Base-by-base conservation (phyloP, 257 asterid genomes). In the Ligustrum vulgare region DNA sequence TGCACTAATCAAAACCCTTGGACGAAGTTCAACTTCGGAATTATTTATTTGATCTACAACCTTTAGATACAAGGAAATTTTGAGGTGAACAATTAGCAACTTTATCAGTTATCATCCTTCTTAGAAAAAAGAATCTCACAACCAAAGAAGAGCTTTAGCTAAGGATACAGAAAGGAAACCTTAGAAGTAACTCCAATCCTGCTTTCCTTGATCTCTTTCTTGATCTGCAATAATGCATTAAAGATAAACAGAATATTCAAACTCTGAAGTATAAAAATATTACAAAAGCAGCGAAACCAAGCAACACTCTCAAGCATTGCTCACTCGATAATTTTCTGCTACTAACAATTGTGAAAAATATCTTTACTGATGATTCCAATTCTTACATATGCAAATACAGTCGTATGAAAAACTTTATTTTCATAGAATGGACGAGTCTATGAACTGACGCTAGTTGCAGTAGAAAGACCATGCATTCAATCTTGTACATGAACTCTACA, bases 141-240 rank as follows among this genome's bases (percentile, higher is more conserved):
- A 77, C 74, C 22, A 58, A 15, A 49, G 39, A 75, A 70, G 67
- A 67, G 33, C 72, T 25, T 70, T 51, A 39, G 78, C 68, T 15
- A 35, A 37, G 77, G 63, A 74, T 41, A 20, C 6, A 45, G 3
- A 34, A 75, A 28, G 43, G 28, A 54, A 73, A 94, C 97, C 93
- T 89, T 91, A 25, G 98, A 82, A 75, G 98, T 94, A 65, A 74
- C 89, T 80, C 79, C 88, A 73, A 94, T 79, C 89, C 98, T 86
- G 96, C 98, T 94, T 43, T 81, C 83, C 82, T 92, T 92, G 72
- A 94, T 94, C 75, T 94, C 98, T 85, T 89, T 90, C 93, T 94
- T 94, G 86, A 91, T 78, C 98, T 94, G 96, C 77, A 83, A 75
- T 37, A 77, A 22, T 22, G 73, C 66, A 31, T 36, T 66, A 70